Percentiles rank a stretch among this genome's conserved stretches.
phyloP scores from a whole-genome alignment of 495 filamentous ascomycete species.

The Trypethelium eluteriae region DNA sequence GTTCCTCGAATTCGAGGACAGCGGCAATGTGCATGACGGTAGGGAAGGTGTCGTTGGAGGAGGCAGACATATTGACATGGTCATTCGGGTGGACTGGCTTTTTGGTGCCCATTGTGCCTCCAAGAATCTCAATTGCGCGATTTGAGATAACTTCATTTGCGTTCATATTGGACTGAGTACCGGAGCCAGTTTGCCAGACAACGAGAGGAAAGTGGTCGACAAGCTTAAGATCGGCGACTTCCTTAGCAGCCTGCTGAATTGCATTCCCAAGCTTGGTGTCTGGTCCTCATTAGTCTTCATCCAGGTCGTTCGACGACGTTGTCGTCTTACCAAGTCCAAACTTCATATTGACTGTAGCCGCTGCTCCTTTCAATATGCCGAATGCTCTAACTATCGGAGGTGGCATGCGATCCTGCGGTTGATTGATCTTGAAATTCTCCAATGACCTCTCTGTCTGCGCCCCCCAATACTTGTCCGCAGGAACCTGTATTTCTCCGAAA shows the following conservation, averaged over 20 bases:
- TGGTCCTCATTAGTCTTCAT: slow-evolving; percentile 28
- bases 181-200: slow-evolving; percentile 98
- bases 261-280: slow-evolving; percentile 88
- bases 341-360: slow-evolving; percentile 91
- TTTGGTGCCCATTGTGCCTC: slow-evolving; percentile 88
- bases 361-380: slow-evolving; percentile 94
- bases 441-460: slow-evolving; percentile 96
- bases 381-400: slow-evolving; percentile 86
- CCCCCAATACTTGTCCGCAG: slow-evolving; percentile 95
- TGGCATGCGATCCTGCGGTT: slow-evolving; percentile 97
- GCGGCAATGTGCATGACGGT: slow-evolving; percentile 99
- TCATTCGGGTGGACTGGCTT: slow-evolving; percentile 99
- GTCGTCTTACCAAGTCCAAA: slow-evolving; percentile 74
- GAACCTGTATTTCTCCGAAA: slow-evolving; percentile 89
- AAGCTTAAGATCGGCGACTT: slow-evolving; percentile 90
- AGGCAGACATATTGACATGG: slow-evolving; percentile 98
- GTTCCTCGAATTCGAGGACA: slow-evolving; percentile 81
- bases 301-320: neutral
- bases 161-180: slow-evolving; percentile 99
- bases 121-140: slow-evolving; percentile 95
- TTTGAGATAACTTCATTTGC: slow-evolving; percentile 99
- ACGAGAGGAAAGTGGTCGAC: slow-evolving; percentile 97
- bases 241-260: slow-evolving; percentile 86
- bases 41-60: slow-evolving; percentile 98
- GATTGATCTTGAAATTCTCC: slow-evolving; percentile 97